These are phyloP conservation scores for Apiosordaria backusii DNA, from an alignment of 495 filamentous ascomycete genomes.

Conservation along the genomic window DNA sequence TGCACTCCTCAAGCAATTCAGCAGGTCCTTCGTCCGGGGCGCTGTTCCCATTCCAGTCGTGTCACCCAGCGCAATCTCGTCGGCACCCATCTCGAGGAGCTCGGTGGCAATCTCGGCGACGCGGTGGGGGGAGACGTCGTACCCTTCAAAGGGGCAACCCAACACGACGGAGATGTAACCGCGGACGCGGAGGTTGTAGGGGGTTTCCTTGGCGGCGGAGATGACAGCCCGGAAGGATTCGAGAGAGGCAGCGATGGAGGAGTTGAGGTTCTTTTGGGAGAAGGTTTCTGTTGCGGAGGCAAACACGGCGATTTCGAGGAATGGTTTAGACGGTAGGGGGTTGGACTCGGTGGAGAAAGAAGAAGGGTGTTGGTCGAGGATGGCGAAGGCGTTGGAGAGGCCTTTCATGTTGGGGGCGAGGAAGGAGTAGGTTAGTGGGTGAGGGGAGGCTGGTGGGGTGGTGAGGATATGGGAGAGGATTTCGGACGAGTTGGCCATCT, in stretches of 20 bases:
- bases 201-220: slow-evolving; percentile 58
- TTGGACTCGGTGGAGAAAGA: slow-evolving; percentile 37
- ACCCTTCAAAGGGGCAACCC: slow-evolving; percentile 91
- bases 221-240: slow-evolving; percentile 73
- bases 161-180: slow-evolving; percentile 95
- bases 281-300: slow-evolving; percentile 90
- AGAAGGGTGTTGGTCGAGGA: slow-evolving; percentile 38
- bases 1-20: slow-evolving; percentile 66
- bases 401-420: slow-evolving; percentile 88
- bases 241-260: slow-evolving; percentile 76
- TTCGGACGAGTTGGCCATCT: slow-evolving; percentile 91
- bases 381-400: slow-evolving; percentile 52
- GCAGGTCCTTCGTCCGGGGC: slow-evolving; percentile 66
- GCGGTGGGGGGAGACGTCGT: slow-evolving; percentile 68
- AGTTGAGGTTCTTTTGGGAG: slow-evolving; percentile 88
- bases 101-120: slow-evolving; percentile 81
- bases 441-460: slow-evolving; percentile 59
- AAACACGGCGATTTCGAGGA: slow-evolving; percentile 83
- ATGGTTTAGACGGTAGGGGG: slow-evolving; percentile 33
- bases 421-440: slow-evolving; percentile 83
- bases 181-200: slow-evolving; percentile 64
- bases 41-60: slow-evolving; percentile 97
- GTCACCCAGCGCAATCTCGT: slow-evolving; percentile 90
- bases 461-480: slow-evolving; percentile 74
- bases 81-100: slow-evolving; percentile 90